Evolutionary conservation across 2,329 filamentous ascomycete species (phyloP).

Genomic region (Dactylonectria macrodidyma): DNA sequence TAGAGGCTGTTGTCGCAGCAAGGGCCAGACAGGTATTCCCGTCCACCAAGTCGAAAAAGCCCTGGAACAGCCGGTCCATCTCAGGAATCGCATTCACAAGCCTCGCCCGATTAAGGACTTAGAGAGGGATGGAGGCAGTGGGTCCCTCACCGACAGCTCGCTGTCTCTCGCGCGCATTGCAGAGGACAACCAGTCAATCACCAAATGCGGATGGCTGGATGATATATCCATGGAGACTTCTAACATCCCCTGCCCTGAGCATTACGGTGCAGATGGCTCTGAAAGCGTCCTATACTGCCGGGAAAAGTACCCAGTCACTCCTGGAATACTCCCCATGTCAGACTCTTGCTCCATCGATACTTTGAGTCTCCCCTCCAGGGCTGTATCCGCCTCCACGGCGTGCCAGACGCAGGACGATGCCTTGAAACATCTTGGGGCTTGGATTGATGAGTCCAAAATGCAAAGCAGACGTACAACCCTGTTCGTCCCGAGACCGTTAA

Average conservation of each 20-base stretch:
- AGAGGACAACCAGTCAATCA: neutral
- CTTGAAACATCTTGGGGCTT: neutral
- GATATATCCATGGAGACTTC: neutral
- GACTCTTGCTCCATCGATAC: neutral
- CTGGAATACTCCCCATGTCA: neutral
- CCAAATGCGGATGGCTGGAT: neutral
- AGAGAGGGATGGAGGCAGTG: no score
- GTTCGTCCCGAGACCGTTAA: neutral
- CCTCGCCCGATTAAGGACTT: neutral
- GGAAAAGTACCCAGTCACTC: neutral
- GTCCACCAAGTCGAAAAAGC: slow-evolving; percentile 31
- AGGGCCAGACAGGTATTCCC: slow-evolving; percentile 24
- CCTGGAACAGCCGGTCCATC: slow-evolving; percentile 21
- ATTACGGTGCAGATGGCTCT: neutral
- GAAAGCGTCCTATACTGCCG: neutral
- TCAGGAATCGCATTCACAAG: neutral
- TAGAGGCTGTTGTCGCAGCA: neutral
- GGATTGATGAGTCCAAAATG: neutral
- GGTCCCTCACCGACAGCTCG: neutral
- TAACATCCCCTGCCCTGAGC: neutral
- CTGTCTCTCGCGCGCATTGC: neutral
- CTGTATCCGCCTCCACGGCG: neutral
- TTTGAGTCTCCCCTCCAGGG: neutral
- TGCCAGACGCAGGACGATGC: no score
- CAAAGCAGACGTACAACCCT: neutral